A percentile compares a stretch with the other conserved stretches of the same genome.
phyloP scores from a whole-genome alignment of 2,329 filamentous ascomycete genomes.

The Alternaria brassicicola region DNA sequence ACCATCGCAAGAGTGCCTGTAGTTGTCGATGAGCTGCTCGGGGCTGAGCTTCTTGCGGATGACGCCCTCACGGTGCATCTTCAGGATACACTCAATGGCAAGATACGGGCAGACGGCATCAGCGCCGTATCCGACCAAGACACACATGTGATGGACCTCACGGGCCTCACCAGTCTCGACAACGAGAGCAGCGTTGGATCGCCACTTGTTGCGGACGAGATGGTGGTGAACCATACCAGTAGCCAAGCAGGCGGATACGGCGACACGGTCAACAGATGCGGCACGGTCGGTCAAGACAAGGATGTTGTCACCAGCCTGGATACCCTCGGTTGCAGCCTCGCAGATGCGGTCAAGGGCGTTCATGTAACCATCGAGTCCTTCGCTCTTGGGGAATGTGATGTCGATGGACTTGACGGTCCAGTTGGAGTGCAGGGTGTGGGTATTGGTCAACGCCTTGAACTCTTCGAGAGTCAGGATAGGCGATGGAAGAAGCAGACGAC shows the following conservation, averaged over 20 bases:
- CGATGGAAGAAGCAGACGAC: slow-evolving; percentile 82
- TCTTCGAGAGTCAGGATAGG: slow-evolving; percentile 88
- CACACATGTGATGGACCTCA: slow-evolving; percentile 98
- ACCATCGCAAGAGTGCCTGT: slow-evolving; percentile 94
- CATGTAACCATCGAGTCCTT: slow-evolving; percentile 83
- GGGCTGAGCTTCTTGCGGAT: slow-evolving; percentile 88
- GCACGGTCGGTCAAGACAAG: slow-evolving; percentile 89
- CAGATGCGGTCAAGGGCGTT: slow-evolving; percentile 88
- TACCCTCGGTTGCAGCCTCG: slow-evolving; percentile 79
- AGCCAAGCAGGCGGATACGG: slow-evolving; percentile 84
- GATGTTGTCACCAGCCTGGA: slow-evolving; percentile 82
- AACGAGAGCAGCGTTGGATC: slow-evolving; percentile 83
- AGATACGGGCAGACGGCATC: slow-evolving; percentile 95
- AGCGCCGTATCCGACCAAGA: slow-evolving; percentile 93
- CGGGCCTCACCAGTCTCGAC: slow-evolving; percentile 94
- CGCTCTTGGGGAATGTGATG: slow-evolving; percentile 86
- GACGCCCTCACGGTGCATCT: slow-evolving; percentile 91
- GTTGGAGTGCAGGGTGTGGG: slow-evolving; percentile 71
- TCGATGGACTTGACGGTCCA: slow-evolving; percentile 93
- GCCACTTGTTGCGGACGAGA: slow-evolving; percentile 93
- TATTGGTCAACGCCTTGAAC: slow-evolving; percentile 85
- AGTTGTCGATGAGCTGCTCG: slow-evolving; percentile 87
- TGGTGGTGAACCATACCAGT: slow-evolving; percentile 96
- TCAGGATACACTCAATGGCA: slow-evolving; percentile 93
- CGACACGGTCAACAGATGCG: slow-evolving; percentile 78